These are phyloP conservation scores for Colletotrichum cordylinicola DNA, from an alignment of 2,329 filamentous ascomycete genomes.

Conservation along the genomic window DNA sequence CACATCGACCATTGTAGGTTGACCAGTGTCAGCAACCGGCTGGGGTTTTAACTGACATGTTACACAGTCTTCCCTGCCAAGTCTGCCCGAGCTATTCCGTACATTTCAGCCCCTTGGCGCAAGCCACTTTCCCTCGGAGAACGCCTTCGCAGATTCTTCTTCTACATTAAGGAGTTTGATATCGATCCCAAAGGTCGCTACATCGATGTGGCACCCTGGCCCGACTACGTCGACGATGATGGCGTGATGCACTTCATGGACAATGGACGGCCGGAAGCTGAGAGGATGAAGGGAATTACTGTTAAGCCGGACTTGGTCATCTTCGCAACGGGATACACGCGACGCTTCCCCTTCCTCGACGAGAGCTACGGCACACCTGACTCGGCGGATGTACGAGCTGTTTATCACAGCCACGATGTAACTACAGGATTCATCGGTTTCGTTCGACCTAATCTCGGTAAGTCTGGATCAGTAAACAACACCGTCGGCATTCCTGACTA, in stretches of 20 bases:
- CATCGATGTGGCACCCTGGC: constrained; percentile 42
- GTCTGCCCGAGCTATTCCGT: constrained; percentile 36
- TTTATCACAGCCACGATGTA: constrained; percentile 50
- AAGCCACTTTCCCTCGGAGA: constrained; percentile 26
- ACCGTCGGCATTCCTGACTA: background rate
- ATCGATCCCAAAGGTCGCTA: constrained; percentile 26
- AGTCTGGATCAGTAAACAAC: no score
- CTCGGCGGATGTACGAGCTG: constrained; percentile 55
- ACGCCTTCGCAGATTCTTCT: constrained; percentile 36
- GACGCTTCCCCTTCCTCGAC: constrained; percentile 37
- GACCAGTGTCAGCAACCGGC: background rate
- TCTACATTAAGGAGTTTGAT: constrained; percentile 30
- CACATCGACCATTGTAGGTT: constrained; percentile 19
- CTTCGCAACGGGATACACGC: constrained; percentile 41
- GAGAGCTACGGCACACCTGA: constrained; percentile 43
- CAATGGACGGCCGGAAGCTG: constrained; percentile 33
- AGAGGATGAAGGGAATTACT: constrained; percentile 29
- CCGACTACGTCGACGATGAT: constrained; percentile 33
- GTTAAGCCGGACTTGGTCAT: constrained; percentile 41
- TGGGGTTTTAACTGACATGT: background rate
- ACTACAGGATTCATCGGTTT: constrained; percentile 53
- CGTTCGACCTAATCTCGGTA: constrained; percentile 48
- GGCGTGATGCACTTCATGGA: constrained; percentile 36
- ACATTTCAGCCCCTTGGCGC: constrained; percentile 38
- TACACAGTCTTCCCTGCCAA: constrained; percentile 38